Base-by-base conservation (phyloP, 371 early-diverging fungal genomes). In the Dinochytrium kinnereticum region DNA sequence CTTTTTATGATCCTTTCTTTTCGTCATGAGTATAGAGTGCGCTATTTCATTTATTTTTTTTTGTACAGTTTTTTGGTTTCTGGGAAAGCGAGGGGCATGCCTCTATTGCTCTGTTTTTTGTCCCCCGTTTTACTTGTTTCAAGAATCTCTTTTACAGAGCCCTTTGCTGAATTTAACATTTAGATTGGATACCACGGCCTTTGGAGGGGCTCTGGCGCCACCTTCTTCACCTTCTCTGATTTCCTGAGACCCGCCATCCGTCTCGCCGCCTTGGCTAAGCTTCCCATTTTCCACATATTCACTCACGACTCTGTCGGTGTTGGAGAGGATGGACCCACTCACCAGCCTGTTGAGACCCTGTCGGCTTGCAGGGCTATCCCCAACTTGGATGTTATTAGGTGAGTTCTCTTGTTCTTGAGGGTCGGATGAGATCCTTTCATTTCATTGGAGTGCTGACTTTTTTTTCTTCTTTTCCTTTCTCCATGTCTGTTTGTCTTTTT, bases 281-380 rank as follows among this genome's bases (percentile, higher is more conserved):
- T 92, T 69, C 96, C 94, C 44, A 94, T 96, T 59, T 79, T 98
- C 74, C 97, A 97, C 88, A 91, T 99, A 80, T 94, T 97, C 94
- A 99, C 99, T 65, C 99, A 99, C 90, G 99, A 99, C 88, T 98
- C 98, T 33, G 97, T 99, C 76, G 98, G 98, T 77, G 89, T 98
- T 37, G 91, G 91, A 51, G 99, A 99, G 85, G 99, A 99, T 83
- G 99, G 99, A 2, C 99, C 99, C 36, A 99, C 99, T 53, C 99
- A 99, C 86, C 99, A 99, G 84, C 99, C 99, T 5, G 93, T 99
- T 65, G 99, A 99, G 84, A 96, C 96, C n/a, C 80, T 99, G 76
- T 90, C 98, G 50, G 85, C 91, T 78, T 86, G 97, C 33, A 93
- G 99, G 68, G 99, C 99, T 17, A 92, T 95, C 34, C 99, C 99